These are phyloP conservation scores for Funneliformis caledonium DNA, from an alignment of 371 early-diverging fungal genomes.

Conservation along the genomic window DNA sequence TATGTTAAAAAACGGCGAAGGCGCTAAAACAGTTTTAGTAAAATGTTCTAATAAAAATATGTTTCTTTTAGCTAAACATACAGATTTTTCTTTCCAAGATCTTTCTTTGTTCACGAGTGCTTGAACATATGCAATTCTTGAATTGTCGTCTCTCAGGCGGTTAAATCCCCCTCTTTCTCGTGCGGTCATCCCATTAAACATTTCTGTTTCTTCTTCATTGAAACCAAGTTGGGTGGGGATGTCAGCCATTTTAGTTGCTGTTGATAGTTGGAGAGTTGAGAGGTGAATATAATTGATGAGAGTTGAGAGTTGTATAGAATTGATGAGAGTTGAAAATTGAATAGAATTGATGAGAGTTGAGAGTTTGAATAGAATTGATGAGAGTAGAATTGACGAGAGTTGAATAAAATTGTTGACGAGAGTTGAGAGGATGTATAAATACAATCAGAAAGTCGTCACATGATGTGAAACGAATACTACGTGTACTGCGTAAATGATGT, in stretches of 20 bases:
- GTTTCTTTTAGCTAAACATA: slow-evolving; percentile 30
- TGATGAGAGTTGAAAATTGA: neutral
- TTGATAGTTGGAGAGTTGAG: no score
- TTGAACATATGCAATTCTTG: neutral
- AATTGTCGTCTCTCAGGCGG: slow-evolving; percentile 8
- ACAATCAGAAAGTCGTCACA: neutral
- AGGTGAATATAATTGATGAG: neutral
- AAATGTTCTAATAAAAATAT: slow-evolving; percentile 3
- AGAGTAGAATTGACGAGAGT: no score
- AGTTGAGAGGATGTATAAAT: neutral
- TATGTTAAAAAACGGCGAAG: slow-evolving; percentile 33
- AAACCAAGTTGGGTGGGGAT: neutral
- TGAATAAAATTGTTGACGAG: neutral
- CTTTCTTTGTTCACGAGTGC: neutral
- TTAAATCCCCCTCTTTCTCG: slow-evolving; percentile 5
- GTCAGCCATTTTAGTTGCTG: neutral
- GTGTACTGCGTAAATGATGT: neutral
- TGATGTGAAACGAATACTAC: no score
- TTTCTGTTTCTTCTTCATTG: slow-evolving; percentile 10
- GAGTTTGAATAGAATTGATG: neutral
- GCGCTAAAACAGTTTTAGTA: slow-evolving; percentile 32
- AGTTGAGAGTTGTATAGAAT: neutral
- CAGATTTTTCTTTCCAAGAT: slow-evolving; percentile 24
- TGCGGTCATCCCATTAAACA: neutral
- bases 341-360: no score